Evolutionary conservation across 2,329 filamentous ascomycete genomes (phyloP), one percentile per base, ranked within the genome.

Genomic region (Pseudovirgaria hyperparasitica): DNA sequence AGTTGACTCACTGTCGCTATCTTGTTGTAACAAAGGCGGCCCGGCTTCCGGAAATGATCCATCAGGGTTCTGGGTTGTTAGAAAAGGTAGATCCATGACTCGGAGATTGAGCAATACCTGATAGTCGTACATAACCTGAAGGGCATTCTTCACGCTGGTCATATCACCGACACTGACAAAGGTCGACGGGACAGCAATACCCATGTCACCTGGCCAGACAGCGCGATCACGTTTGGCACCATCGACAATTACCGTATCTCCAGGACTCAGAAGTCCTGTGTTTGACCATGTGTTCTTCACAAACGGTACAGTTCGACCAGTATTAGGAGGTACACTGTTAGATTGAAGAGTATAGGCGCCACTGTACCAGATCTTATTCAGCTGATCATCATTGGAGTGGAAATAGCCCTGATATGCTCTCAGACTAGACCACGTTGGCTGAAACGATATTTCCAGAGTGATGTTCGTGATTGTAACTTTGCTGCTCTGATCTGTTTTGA

Each of bases 281-380:
- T 59, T 60, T 0, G 47, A 40, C 54, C 52, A 60, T 6, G 53
- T 51, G 25, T 37, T 39, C 1, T 33, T 35, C 11, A 46, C 33
- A 37, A 38, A 45, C 6, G 41, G 49, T 20, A 44, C 50, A 29
- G 44, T 42, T 4, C 53, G 52, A 8, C 54, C 54, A 9, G 54
- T 58, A 22, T 50, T 36, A 6, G 42, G 41, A 2, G 55, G 54
- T 0, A 57, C 54, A 12, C 51, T 41, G 34, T 60, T 60, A 1
- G 54, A 57, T 40, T 67, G 67, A 18, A 69, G 38, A 1, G 67
- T 70, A 35, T 65, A 68, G 5, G 63, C 63, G 4, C 63, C 61
- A 24, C 46, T 46, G 35, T 67, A 67, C 63, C 64, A 67, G 29
- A 67, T 60, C 19, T 35, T 34, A 19, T 55, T 52, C 11, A 55